A percentile compares a stretch with the other conserved stretches of the same genome.
Evolutionary conservation across 306 rosid genomes (phyloP).

Genomic region (Hippophae rhamnoides): DNA sequence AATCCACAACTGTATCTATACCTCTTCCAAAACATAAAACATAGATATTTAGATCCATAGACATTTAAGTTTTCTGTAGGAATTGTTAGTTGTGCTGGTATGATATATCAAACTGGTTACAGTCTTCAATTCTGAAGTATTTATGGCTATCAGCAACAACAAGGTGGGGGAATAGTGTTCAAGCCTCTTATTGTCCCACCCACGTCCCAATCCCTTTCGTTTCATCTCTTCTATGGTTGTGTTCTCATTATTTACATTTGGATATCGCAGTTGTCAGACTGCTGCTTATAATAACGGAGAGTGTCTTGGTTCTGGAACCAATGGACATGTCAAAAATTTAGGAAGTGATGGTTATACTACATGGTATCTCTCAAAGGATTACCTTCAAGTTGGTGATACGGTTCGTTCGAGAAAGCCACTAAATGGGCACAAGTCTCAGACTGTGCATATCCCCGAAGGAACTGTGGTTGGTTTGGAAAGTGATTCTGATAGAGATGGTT

Average conservation of each 20-base stretch:
- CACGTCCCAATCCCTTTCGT: neutral
- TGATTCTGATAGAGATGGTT: constrained; percentile 29
- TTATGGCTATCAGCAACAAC: too few species aligned
- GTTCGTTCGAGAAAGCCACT: constrained; percentile 62
- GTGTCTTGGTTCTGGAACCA: constrained; percentile 45
- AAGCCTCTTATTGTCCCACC: too few species aligned
- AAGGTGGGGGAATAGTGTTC: too few species aligned
- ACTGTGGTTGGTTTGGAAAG: constrained; percentile 50
- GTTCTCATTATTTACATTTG: constrained; percentile 10
- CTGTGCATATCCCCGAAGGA: constrained; percentile 59
- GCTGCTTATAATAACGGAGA: constrained; percentile 43
- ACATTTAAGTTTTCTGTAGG: too few species aligned
- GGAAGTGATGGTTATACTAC: constrained; percentile 27
- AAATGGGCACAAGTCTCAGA: constrained; percentile 41
- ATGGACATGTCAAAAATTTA: constrained; percentile 26
- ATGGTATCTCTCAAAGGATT: constrained; percentile 67
- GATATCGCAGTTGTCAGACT: constrained; percentile 43
- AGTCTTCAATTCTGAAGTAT: too few species aligned
- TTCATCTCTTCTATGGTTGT: constrained; percentile 9
- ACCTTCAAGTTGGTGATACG: constrained; percentile 51
- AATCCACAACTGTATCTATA: too few species aligned
- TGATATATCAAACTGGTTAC: too few species aligned
- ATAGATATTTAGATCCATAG: too few species aligned
- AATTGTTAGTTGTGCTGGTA: too few species aligned
- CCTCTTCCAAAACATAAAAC: too few species aligned